Evolutionary conservation across 495 filamentous ascomycete genomes (phyloP).

Genomic region (Lepraria neglecta): DNA sequence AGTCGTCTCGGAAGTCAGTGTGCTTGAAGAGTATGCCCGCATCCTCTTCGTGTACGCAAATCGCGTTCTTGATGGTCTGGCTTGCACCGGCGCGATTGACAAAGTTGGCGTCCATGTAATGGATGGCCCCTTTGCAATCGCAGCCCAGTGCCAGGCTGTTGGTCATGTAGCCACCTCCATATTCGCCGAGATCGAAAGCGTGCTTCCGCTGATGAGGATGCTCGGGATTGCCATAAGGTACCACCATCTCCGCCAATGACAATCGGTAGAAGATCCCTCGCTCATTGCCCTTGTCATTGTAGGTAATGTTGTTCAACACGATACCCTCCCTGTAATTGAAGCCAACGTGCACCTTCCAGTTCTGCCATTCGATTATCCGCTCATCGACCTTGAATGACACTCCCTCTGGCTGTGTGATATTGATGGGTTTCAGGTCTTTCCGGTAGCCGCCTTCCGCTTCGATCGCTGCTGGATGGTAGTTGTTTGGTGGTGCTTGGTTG

Average conservation of each 20-base stretch:
- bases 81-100: slow-evolving; percentile 72
- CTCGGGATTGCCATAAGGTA: slow-evolving; percentile 92
- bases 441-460: slow-evolving; percentile 72
- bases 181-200: slow-evolving; percentile 90
- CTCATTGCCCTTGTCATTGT: slow-evolving; percentile 76
- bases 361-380: slow-evolving; percentile 81
- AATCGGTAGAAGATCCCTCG: slow-evolving; percentile 83
- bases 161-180: slow-evolving; percentile 93
- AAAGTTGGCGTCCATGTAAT: slow-evolving; percentile 82
- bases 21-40: slow-evolving; percentile 93
- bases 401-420: slow-evolving; percentile 91
- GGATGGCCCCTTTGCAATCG: slow-evolving; percentile 92
- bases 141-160: slow-evolving; percentile 85
- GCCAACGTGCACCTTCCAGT: slow-evolving; percentile 89
- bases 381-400: slow-evolving; percentile 84
- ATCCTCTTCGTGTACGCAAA: slow-evolving; percentile 97
- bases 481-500: slow-evolving; percentile 66
- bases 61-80: slow-evolving; percentile 84
- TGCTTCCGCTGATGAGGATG: slow-evolving; percentile 90
- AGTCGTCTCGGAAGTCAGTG: slow-evolving; percentile 88
- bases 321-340: slow-evolving; percentile 97
- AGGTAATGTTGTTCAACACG: slow-evolving; percentile 84
- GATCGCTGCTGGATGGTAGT: slow-evolving; percentile 72
- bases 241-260: slow-evolving; percentile 95
- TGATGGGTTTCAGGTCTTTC: slow-evolving; percentile 79